Evolutionary conservation across 2,329 filamentous ascomycete species (phyloP), one percentile per base, ranked within the genome.

Genomic region (Alternaria sp.): DNA sequence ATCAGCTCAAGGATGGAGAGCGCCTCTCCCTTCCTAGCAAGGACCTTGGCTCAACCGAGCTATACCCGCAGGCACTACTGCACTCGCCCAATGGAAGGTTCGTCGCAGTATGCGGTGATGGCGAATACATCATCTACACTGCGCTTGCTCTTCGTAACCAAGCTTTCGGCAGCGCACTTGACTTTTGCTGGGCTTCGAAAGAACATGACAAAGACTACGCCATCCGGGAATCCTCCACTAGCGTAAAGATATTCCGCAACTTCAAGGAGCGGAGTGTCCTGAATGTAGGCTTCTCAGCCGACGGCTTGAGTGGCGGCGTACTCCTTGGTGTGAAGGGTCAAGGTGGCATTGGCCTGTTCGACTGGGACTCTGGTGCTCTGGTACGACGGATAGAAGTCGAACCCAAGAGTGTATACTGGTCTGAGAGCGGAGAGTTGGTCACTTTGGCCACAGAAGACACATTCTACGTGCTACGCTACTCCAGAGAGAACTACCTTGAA

Each of bases 191-290:
- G 95, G 94, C 91, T 0, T 92, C 92, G 44, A 97, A 97, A 81
- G 94, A 97, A 59, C 97, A 97, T 81, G 96, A 93, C 82, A 98
- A 97, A 79, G 95, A 99, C 78, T 98, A 96, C 75, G 95, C 95
- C 39, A 98, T 99, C 70, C 90, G 95, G 36, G 95, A 99, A 81
- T 97, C 94, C 5, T 82, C 91, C 28, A 97, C 94, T 49, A 96
- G 91, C 73, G 93, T 99, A 73, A 97, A 97, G 84, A 89, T 98
- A 36, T 98, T 95, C 86, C 94, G 95, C 81, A 98, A 98, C 81
- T 98, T 99, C 82, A 90, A 94, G 69, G 95, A 98, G 79, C 94
- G 96, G 81, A 92, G 92, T 58, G 93, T 93, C 12, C 84, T 99
- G 32, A 94, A 99, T 76, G 93, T 98, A 55, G 94, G 94, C 11